Evolutionary conservation across 768 basidiomycete species (phyloP).

Genomic region (Boletus tomentosulus): DNA sequence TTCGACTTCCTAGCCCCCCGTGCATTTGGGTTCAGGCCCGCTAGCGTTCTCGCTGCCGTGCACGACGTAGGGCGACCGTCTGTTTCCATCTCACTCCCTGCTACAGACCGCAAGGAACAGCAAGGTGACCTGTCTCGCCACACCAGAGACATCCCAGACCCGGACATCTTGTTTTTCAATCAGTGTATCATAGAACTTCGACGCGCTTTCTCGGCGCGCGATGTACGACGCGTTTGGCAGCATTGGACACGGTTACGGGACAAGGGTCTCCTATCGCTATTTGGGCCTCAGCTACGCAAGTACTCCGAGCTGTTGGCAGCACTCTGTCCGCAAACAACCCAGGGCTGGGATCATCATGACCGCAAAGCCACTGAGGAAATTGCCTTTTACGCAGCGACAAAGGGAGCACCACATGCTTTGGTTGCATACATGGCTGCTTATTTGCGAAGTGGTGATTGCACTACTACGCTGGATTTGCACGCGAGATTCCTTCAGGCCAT

Average conservation of each 20-base stretch:
- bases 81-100: not conserved
- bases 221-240: slow-evolving; percentile 28
- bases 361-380: slow-evolving; percentile 40
- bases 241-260: slow-evolving; percentile 44
- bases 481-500: slow-evolving; percentile 30
- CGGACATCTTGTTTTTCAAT: slow-evolving; percentile 35
- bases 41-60: slow-evolving; percentile 11
- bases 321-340: slow-evolving; percentile 20
- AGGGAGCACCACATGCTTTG: slow-evolving; percentile 45
- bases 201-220: slow-evolving; percentile 33
- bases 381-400: slow-evolving; percentile 45
- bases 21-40: slow-evolving; percentile 21
- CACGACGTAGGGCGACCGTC: slow-evolving; percentile 3
- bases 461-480: slow-evolving; percentile 44
- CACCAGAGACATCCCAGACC: slow-evolving; percentile 20
- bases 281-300: slow-evolving; percentile 41
- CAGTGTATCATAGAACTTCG: slow-evolving; percentile 36
- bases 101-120: slow-evolving; percentile 7
- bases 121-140: slow-evolving; percentile 6
- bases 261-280: slow-evolving; percentile 40
- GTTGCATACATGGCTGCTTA: slow-evolving; percentile 46
- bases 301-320: slow-evolving; percentile 36
- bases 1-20: slow-evolving; percentile 45
- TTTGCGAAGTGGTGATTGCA: slow-evolving; percentile 39
- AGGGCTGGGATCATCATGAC: slow-evolving; percentile 27